phyloP scores from a whole-genome alignment of 345 rosid species.

The Eucalyptus fibrosa region DNA sequence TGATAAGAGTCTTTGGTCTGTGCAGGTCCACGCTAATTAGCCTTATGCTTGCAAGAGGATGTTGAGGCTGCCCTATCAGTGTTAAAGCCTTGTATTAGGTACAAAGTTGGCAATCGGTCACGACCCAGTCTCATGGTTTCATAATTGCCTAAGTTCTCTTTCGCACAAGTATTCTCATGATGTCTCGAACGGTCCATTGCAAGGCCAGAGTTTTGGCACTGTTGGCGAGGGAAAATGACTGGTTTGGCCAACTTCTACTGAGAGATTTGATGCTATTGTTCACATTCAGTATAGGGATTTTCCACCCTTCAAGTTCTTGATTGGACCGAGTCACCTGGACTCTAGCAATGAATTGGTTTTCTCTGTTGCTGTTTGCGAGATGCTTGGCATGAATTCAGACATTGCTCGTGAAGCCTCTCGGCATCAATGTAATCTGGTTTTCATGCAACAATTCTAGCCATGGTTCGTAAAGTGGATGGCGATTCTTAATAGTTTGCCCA shows the following conservation, averaged over 20 bases:
- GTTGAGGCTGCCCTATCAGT: background rate
- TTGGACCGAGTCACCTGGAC: background rate
- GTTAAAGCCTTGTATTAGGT: background rate
- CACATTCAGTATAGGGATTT: background rate
- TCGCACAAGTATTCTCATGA: background rate
- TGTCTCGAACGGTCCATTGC: background rate
- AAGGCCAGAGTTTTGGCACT: background rate
- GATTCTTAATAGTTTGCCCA: background rate
- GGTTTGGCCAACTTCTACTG: background rate
- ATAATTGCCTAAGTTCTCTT: background rate
- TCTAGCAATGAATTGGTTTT: background rate
- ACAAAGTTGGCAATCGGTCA: background rate
- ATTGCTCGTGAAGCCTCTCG: background rate
- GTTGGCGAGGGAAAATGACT: background rate
- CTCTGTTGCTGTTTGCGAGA: background rate
- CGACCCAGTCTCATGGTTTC: background rate
- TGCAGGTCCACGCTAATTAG: background rate
- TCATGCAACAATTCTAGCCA: background rate
- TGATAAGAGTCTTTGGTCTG: background rate
- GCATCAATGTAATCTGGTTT: background rate
- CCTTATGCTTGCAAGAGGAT: background rate
- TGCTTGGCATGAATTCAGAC: background rate
- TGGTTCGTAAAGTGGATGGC: background rate
- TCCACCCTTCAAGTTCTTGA: background rate
- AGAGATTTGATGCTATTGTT: background rate